These are phyloP conservation scores for Cudoniella acicularis DNA, from an alignment of 495 filamentous ascomycete species.

Conservation along the genomic window DNA sequence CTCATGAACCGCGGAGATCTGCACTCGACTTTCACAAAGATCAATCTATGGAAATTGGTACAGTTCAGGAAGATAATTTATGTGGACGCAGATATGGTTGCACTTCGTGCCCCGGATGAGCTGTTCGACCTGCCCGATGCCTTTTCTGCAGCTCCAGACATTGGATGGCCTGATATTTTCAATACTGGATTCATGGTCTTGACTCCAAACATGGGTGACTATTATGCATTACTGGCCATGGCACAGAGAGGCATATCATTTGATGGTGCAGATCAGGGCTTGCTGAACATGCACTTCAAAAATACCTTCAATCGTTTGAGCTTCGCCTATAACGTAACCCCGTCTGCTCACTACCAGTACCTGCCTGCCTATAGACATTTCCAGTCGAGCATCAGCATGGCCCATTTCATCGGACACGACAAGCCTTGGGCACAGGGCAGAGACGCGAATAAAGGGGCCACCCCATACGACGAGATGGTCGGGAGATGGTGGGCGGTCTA, in stretches of 20 bases:
- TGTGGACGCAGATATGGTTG: constrained; percentile 86
- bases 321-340: constrained; percentile 96
- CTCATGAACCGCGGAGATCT: constrained; percentile 91
- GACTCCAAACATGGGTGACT: constrained; percentile 81
- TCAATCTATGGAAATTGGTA: constrained; percentile 86
- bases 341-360: constrained; percentile 91
- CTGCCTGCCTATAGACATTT: constrained; percentile 92
- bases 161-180: constrained; percentile 98
- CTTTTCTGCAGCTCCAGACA: constrained; percentile 90
- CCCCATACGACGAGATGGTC: constrained; percentile 76
- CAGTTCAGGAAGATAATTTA: constrained; percentile 91
- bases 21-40: constrained; percentile 90
- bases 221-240: constrained; percentile 76
- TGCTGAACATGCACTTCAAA: constrained; percentile 91
- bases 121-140: constrained; percentile 71
- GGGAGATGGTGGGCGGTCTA: constrained; percentile 90
- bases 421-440: constrained; percentile 85
- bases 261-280: constrained; percentile 94
- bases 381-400: constrained; percentile 76
- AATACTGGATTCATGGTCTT: constrained; percentile 95
- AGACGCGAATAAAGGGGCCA: constrained; percentile 45
- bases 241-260: constrained; percentile 87
- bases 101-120: constrained; percentile 85
- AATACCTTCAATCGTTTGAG: constrained; percentile 78
- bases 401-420: constrained; percentile 88